Conservation (phyloP, 2,329 filamentous ascomycete species). For the Paraphaeosphaeria minitans region DNA sequence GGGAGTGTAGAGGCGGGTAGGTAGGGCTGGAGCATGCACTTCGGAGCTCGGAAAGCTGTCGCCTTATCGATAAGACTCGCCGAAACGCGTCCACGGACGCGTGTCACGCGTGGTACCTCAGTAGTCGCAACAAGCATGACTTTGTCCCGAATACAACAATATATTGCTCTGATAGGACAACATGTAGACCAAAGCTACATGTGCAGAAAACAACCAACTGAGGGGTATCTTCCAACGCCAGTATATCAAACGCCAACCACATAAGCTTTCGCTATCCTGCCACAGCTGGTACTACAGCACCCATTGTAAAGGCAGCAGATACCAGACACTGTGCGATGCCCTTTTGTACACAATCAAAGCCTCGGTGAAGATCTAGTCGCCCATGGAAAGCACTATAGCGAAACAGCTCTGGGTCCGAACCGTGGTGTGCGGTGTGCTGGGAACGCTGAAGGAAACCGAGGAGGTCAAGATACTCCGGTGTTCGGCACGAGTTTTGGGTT, state of each 20-base stretch:
- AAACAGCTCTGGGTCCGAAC: not conserved
- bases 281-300: not conserved
- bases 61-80: conserved; percentile 20
- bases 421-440: too few species aligned
- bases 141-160: not conserved
- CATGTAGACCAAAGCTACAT: not conserved
- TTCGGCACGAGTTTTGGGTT: not conserved
- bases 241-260: conserved; percentile 4
- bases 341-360: not conserved
- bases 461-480: not conserved
- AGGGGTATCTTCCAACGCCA: conserved; percentile 36
- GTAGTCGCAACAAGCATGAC: not conserved
- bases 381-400: not conserved
- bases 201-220: conserved; percentile 3
- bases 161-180: not conserved
- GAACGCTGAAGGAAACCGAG: not conserved
- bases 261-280: conserved; percentile 1
- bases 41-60: conserved; percentile 30
- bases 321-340: not conserved
- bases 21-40: conserved; percentile 23
- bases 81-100: not conserved
- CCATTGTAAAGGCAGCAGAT: not conserved
- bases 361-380: not conserved
- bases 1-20: conserved; percentile 20
- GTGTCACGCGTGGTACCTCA: not conserved